Base-by-base conservation (phyloP, 208 protist genomes). In the Acanthamoeba triangularis region DNA sequence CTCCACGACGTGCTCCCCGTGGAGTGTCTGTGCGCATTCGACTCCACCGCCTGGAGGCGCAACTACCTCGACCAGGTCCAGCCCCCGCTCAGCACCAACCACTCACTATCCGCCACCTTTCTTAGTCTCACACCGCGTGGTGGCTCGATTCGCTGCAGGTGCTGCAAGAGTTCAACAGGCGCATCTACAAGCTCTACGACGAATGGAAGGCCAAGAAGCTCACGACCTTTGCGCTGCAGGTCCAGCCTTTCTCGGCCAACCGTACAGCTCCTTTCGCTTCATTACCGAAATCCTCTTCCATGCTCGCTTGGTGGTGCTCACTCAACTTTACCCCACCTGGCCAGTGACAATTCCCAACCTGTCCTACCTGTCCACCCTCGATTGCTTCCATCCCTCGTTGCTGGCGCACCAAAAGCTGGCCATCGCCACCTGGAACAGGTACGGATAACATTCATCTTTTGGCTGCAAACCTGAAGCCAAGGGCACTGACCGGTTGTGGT, bases 381-480 rank as follows among this genome's bases (percentile, higher is more conserved):
- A 87, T 28, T 87, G 78, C 78, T 87, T 87, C 49, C 78, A 87
- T 28, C 78, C 78, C 13, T 87, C 78, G 1, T 37, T 87, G 28
- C 23, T 30, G 14, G 13, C 78, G 28, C 78, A 87, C 37, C 18
- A 87, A 20, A n/a, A 28, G 37, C 25, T 87, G 0, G 78, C 78
- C 10, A 52, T 87, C 49, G 78, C 78, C 54, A 87, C 13, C 78
- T 87, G 78, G 78, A 87, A 87, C 78, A 87, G 78, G 78, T 87
- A n/a, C n/a, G n/a, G n/a, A n/a, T n/a, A n/a, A n/a, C n/a, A n/a
- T n/a, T n/a, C n/a, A n/a, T n/a, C n/a, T n/a, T n/a, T n/a, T n/a
- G n/a, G n/a, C n/a, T n/a, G n/a, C n/a, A n/a, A n/a, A n/a, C n/a
- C n/a, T n/a, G n/a, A n/a, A n/a, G n/a, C n/a, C n/a, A n/a, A n/a